These are phyloP conservation scores for Saturnispora halmiae DNA, from an alignment of 805 yeast genomes.

Conservation along the genomic window DNA sequence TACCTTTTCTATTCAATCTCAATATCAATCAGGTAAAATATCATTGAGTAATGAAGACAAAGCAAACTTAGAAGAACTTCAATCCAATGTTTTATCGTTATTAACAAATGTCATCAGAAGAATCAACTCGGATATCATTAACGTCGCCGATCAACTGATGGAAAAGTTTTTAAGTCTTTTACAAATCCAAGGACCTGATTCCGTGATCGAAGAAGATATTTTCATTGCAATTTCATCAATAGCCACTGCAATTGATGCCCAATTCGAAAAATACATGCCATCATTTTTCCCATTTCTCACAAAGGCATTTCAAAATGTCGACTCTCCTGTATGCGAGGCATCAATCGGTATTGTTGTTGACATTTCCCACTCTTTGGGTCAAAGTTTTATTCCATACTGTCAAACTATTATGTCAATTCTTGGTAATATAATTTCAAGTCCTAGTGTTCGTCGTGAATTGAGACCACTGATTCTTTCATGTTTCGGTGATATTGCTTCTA, in stretches of 20 bases:
- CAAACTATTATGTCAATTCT: constrained; percentile 76
- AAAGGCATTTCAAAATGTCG: constrained; percentile 71
- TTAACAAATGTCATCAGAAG: constrained; percentile 80
- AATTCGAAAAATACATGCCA: constrained; percentile 68
- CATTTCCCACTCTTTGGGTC: constrained; percentile 80
- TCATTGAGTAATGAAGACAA: constrained; percentile 52
- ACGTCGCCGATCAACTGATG: constrained; percentile 81
- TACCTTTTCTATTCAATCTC: constrained; percentile 55
- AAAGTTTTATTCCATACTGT: constrained; percentile 61
- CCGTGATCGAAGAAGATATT: constrained; percentile 83
- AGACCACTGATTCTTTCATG: constrained; percentile 85
- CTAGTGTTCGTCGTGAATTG: constrained; percentile 65
- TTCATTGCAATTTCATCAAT: constrained; percentile 87
- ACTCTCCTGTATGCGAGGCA: constrained; percentile 73
- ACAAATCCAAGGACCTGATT: constrained; percentile 46
- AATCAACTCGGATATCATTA: constrained; percentile 51
- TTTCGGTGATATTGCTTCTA: constrained; percentile 91
- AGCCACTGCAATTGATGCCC: constrained; percentile 67
- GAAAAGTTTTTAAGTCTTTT: constrained; percentile 67
- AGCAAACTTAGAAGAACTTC: constrained; percentile 77
- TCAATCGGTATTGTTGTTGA: constrained; percentile 96
- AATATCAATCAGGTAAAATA: constrained; percentile 19
- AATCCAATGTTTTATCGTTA: constrained; percentile 68
- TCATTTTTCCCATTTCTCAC: constrained; percentile 77
- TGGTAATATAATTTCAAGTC: constrained; percentile 60